Conservation (phyloP, 768 basidiomycete species). For the Tulasnella sp. region DNA sequence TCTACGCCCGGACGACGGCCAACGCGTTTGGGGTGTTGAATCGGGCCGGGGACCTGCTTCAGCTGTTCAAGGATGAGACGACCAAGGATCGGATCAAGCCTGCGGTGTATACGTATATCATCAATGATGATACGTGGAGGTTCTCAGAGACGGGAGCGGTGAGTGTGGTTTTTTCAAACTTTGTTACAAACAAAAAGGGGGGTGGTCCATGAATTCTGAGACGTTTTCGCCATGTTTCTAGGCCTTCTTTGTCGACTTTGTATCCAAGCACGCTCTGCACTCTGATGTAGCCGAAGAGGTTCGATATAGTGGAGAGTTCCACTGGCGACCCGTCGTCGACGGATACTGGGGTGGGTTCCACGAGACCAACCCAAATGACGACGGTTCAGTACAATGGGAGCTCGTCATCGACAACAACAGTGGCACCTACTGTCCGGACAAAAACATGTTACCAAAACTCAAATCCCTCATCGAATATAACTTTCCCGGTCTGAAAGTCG, state of each 20-base stretch:
- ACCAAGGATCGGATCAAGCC: constrained; percentile 40
- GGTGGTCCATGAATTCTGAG: too few species aligned
- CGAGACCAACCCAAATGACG: not conserved
- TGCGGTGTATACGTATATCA: constrained; percentile 77
- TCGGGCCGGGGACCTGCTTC: constrained; percentile 35
- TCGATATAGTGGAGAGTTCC: constrained; percentile 69
- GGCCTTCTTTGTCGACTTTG: constrained; percentile 15
- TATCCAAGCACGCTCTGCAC: constrained; percentile 79
- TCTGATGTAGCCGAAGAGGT: constrained; percentile 56
- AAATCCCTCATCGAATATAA: constrained; percentile 58
- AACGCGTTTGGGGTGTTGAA: constrained; percentile 55
- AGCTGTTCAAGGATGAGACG: constrained; percentile 13
- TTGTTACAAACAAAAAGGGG: too few species aligned
- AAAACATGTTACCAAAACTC: constrained; percentile 45
- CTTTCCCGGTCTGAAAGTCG: constrained; percentile 51
- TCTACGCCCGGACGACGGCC: constrained; percentile 54
- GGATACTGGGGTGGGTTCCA: constrained; percentile 6
- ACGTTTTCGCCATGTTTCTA: not conserved
- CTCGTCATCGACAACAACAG: constrained; percentile 63
- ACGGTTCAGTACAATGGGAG: constrained; percentile 52
- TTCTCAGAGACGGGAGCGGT: constrained; percentile 17
- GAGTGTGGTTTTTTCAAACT: not conserved
- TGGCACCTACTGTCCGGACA: constrained; percentile 74
- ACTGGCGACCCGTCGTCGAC: constrained; percentile 24
- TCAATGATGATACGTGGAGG: constrained; percentile 26